Evolutionary conservation across 2,329 filamentous ascomycete genomes (phyloP).

Genomic region (Neurospora sp.): DNA sequence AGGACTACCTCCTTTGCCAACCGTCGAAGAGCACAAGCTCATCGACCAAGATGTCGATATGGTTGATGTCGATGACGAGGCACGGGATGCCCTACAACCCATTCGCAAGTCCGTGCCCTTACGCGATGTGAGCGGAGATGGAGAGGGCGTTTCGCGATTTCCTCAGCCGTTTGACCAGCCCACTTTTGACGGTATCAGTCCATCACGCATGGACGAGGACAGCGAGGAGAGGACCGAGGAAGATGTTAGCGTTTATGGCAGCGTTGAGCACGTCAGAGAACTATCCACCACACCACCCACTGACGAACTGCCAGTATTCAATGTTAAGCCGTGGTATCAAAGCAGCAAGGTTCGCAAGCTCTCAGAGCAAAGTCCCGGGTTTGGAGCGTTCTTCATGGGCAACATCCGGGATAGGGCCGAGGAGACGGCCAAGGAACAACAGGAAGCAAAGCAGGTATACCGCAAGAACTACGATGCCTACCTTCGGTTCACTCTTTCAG

Average conservation of each 20-base stretch:
- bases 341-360: constrained; percentile 35
- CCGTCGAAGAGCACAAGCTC: constrained; percentile 14
- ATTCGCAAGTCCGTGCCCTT: constrained; percentile 6
- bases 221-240: constrained; percentile 45
- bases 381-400: constrained; percentile 36
- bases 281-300: constrained; percentile 45
- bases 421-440: constrained; percentile 28
- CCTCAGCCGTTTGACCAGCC: constrained; percentile 10
- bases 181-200: constrained; percentile 28
- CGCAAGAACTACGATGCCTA: constrained; percentile 39
- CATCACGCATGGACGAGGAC: constrained; percentile 38
- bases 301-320: constrained; percentile 41
- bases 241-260: constrained; percentile 41
- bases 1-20: constrained; percentile 18
- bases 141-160: constrained; percentile 9
- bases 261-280: constrained; percentile 38
- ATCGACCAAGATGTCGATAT: constrained; percentile 26
- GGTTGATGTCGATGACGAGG: constrained; percentile 22
- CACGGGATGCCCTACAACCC: constrained; percentile 7
- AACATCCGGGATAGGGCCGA: constrained; percentile 33
- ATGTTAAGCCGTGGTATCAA: constrained; percentile 36
- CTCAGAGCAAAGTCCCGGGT: constrained; percentile 27
- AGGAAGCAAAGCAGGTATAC: constrained; percentile 31
- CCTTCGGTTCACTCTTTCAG: constrained; percentile 44
- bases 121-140: constrained; percentile 16